Evolutionary conservation across 768 basidiomycete genomes (phyloP).

Genomic region (Boletus eberwhitei): DNA sequence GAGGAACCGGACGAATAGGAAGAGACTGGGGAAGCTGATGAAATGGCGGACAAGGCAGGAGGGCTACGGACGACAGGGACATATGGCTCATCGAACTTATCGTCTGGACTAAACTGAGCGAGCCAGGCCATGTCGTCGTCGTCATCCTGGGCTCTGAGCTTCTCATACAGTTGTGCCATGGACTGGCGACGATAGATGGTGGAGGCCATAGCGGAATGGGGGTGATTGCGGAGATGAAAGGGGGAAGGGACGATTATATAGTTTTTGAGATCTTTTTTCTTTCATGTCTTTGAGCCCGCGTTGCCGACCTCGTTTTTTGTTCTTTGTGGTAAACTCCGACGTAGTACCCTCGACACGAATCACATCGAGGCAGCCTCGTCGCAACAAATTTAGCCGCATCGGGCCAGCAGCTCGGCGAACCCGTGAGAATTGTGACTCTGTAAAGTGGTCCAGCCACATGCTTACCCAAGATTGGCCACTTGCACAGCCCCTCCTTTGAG

Average conservation of each 20-base stretch:
- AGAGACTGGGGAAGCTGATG: conserved; percentile 27
- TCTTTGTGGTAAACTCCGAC: conserved; percentile 39
- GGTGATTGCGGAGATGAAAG: conserved; percentile 18
- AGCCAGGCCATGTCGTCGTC: conserved; percentile 36
- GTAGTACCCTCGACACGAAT: conserved; percentile 31
- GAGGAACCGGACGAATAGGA: conserved; percentile 24
- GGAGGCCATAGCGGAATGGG: conserved; percentile 25
- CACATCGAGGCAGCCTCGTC: conserved; percentile 38
- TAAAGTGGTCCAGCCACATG: conserved; percentile 24
- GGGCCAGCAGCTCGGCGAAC: conserved; percentile 18
- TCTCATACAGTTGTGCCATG: conserved; percentile 35
- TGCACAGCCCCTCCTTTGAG: conserved; percentile 18
- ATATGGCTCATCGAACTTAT: conserved; percentile 29
- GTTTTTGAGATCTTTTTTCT: conserved; percentile 31
- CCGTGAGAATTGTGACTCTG: conserved; percentile 31
- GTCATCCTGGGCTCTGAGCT: conserved; percentile 33
- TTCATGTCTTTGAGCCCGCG: conserved; percentile 37
- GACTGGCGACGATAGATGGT: conserved; percentile 35
- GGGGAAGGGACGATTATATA: conserved; percentile 27
- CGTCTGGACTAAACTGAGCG: conserved; percentile 33
- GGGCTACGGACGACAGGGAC: conserved; percentile 16
- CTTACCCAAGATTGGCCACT: conserved; percentile 12
- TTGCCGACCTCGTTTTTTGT: conserved; percentile 41
- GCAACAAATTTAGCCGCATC: conserved; percentile 19
- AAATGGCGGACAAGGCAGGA: conserved; percentile 24